phyloP scores from a whole-genome alignment of 1,284 basidiomycete genomes.

The Coriolopsis trogii region DNA sequence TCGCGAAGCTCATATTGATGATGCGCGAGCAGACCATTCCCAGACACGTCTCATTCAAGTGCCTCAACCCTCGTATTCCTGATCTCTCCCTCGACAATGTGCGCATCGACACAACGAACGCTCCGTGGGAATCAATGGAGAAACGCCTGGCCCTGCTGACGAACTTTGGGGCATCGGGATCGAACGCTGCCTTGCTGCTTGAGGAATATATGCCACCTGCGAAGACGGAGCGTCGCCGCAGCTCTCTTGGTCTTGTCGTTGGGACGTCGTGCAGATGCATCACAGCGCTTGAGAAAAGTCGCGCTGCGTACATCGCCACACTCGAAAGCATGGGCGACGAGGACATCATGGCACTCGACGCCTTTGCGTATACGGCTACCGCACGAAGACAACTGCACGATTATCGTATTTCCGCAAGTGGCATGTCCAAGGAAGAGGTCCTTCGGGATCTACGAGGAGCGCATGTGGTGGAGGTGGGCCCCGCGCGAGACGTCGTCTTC shows the following conservation, averaged over 20 bases:
- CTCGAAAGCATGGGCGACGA: conserved; percentile 38
- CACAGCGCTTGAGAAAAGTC: conserved; percentile 48
- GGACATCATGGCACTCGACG: conserved; percentile 38
- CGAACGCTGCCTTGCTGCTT: conserved; percentile 63
- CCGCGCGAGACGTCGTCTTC: conserved; percentile 47
- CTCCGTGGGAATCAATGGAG: conserved; percentile 44
- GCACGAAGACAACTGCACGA: conserved; percentile 61
- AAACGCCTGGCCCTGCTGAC: conserved; percentile 62
- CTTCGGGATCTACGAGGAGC: conserved; percentile 44
- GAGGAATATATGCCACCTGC: conserved; percentile 45
- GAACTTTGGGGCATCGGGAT: conserved; percentile 77
- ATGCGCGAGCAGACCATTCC: conserved; percentile 58
- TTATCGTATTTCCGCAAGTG: conserved; percentile 53
- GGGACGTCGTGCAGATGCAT: conserved; percentile 63
- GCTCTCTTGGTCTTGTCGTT: conserved; percentile 40
- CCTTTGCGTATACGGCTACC: conserved; percentile 67
- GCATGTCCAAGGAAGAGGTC: conserved; percentile 46
- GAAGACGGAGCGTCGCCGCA: background rate
- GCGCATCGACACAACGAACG: conserved; percentile 46
- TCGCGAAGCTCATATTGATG: conserved; percentile 75
- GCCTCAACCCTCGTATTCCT: conserved; percentile 58
- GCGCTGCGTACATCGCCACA: conserved; percentile 48
- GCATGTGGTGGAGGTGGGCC: conserved; percentile 33
- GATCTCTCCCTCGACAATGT: conserved; percentile 52
- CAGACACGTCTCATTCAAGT: conserved; percentile 57